Evolutionary conservation across 2,329 filamentous ascomycete species (phyloP).

Genomic region (Aspergillus versicolor): DNA sequence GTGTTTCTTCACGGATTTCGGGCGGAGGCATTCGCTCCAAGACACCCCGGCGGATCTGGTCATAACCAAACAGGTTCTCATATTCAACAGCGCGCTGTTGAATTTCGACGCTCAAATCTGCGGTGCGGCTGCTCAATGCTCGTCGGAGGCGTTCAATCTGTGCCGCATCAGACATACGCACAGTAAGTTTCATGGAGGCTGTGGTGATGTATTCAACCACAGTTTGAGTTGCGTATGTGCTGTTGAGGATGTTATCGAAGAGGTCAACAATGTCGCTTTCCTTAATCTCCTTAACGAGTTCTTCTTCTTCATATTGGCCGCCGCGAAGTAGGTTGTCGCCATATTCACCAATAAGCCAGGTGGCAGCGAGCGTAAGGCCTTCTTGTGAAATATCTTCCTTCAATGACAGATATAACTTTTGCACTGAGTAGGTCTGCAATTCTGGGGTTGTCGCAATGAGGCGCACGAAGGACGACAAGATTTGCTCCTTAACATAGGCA

Average conservation of each 20-base stretch:
- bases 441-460: slow-evolving; percentile 93
- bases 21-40: slow-evolving; percentile 97
- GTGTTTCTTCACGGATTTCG: slow-evolving; percentile 92
- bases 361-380: slow-evolving; percentile 84
- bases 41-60: slow-evolving; percentile 83
- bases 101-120: slow-evolving; percentile 89
- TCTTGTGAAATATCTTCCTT: slow-evolving; percentile 98
- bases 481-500: slow-evolving; percentile 97
- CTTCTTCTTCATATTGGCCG: slow-evolving; percentile 91
- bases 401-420: slow-evolving; percentile 86
- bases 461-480: slow-evolving; percentile 92
- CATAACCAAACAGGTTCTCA: slow-evolving; percentile 86
- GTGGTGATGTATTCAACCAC: slow-evolving; percentile 96
- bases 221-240: slow-evolving; percentile 87
- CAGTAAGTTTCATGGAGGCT: slow-evolving; percentile 90
- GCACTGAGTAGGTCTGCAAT: slow-evolving; percentile 91
- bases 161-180: slow-evolving; percentile 75
- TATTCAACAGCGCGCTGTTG: slow-evolving; percentile 97
- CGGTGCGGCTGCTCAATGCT: slow-evolving; percentile 73
- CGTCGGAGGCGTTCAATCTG: slow-evolving; percentile 83
- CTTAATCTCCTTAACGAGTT: slow-evolving; percentile 77
- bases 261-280: slow-evolving; percentile 90
- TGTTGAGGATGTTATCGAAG: slow-evolving; percentile 89
- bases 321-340: slow-evolving; percentile 85
- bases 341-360: slow-evolving; percentile 98